Evolutionary conservation across 192 early-diverging fungal species (phyloP), one percentile per base, ranked within the genome.

Genomic region (Umbelopsis isabellina): DNA sequence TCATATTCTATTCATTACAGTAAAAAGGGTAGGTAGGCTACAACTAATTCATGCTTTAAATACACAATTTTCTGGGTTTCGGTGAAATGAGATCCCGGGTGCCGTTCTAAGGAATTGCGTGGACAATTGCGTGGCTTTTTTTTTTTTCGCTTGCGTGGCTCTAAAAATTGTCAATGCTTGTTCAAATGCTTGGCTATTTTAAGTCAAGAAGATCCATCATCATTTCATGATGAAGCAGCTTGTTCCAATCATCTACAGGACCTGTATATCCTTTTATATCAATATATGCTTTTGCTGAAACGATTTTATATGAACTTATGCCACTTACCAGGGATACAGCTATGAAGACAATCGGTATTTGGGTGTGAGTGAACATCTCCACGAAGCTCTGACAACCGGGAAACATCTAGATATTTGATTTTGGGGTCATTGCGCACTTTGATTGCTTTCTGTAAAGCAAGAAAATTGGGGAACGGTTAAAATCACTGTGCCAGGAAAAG

Each of bases 171-270:
- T 10, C 37, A 41, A 12, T n/a, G 30, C 55, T n/a, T 4, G 22
- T 22, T 25, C 37, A 41, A 41, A 41, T 52, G 51, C 11, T 52
- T 52, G 55, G 55, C 30, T 18, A 18, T n/a, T 35, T 18, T 18
- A 41, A 18, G 9, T 30, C 55, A 13, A 61, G 30, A n/a, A 35
- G 55, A 12, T 35, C 55, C 30, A 21, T 61, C 55, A 61, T 61
- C 12, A 79, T 75, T 55, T 79, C 78, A 72, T 79, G 78, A 46
- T 75, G 68, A 2, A 79, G 20, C 4, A 79, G 64, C 20, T 53
- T 52, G 51, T 75, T 79, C 78, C 78, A 79, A 23, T 70, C 67
- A 55, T 79, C 78, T 23, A 79, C 74, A 69, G 78, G 78, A 18
- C 78, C 72, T 68, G 45, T 33, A 0, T 1, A 37, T 41, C 27